Evolutionary conservation across 2,329 filamentous ascomycete genomes (phyloP).

Genomic region (Colletotrichum lupini): DNA sequence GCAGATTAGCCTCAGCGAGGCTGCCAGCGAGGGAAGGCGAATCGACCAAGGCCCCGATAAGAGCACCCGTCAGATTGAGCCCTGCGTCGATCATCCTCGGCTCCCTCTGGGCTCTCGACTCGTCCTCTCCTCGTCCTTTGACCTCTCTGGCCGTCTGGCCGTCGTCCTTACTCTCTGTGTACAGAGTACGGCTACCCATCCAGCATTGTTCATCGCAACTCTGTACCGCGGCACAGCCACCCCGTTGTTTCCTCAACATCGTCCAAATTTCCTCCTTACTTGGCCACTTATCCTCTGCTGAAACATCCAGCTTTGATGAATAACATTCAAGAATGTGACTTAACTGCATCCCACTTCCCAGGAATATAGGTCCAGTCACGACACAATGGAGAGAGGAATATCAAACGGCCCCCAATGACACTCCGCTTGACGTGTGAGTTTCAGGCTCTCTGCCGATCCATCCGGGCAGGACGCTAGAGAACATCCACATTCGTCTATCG

Average conservation of each 20-base stretch:
- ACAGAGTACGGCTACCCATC: neutral
- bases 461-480: conserved; percentile 18
- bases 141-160: neutral
- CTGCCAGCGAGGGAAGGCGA: neutral
- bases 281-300: neutral
- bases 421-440: conserved; percentile 7
- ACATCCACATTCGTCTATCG: neutral
- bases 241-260: conserved; percentile 1
- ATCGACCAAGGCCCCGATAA: neutral
- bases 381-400: neutral
- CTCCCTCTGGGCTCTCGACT: neutral
- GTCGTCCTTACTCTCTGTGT: conserved; percentile 9
- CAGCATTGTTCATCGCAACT: conserved; percentile 26
- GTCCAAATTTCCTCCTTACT: neutral
- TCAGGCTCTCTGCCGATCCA: conserved; percentile 13
- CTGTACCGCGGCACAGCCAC: neutral
- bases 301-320: neutral
- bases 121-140: neutral
- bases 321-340: neutral
- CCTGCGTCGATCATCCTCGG: conserved; percentile 27
- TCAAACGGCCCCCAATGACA: neutral
- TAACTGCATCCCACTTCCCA: neutral
- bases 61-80: conserved; percentile 5
- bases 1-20: neutral
- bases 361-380: neutral